These are phyloP conservation scores for Tylopilus sp. DNA, from an alignment of 768 basidiomycete genomes.

Conservation along the genomic window DNA sequence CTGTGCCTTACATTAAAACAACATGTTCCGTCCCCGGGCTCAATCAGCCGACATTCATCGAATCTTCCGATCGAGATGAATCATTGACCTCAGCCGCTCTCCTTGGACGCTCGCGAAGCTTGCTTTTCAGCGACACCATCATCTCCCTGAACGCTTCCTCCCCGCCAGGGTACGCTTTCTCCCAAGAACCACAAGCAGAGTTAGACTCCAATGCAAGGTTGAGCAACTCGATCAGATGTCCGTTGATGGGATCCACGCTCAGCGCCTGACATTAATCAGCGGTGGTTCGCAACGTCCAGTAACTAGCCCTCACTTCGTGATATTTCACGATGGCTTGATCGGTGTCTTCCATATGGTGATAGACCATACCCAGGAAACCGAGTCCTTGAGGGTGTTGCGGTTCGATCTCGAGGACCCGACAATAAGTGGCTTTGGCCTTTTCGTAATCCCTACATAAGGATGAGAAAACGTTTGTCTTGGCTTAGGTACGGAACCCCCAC, in stretches of 20 bases:
- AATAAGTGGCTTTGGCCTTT: constrained; percentile 72
- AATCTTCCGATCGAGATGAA: constrained; percentile 23
- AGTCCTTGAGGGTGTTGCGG: constrained; percentile 80
- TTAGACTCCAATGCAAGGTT: constrained; percentile 71
- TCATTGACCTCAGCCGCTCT: constrained; percentile 15
- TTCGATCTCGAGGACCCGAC: constrained; percentile 80
- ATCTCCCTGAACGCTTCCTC: constrained; percentile 32
- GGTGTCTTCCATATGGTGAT: constrained; percentile 68
- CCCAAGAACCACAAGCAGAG: constrained; percentile 31
- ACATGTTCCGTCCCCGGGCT: constrained; percentile 15
- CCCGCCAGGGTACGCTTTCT: constrained; percentile 34
- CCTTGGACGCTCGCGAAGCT: constrained; percentile 24
- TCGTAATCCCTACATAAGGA: constrained; percentile 42
- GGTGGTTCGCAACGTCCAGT: background rate
- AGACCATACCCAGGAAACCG: constrained; percentile 85
- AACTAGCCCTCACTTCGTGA: constrained; percentile 66
- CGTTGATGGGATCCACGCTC: constrained; percentile 79
- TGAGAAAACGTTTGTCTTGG: constrained; percentile 3
- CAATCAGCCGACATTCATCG: constrained; percentile 31
- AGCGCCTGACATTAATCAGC: constrained; percentile 49
- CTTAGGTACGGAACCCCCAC: constrained; percentile 40
- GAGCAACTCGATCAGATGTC: constrained; percentile 75
- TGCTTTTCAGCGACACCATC: constrained; percentile 32
- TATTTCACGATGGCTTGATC: constrained; percentile 87
- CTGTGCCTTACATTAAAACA: constrained; percentile 22